Conservation (phyloP, 495 filamentous ascomycete genomes). For the Trichoderma erinaceum region DNA sequence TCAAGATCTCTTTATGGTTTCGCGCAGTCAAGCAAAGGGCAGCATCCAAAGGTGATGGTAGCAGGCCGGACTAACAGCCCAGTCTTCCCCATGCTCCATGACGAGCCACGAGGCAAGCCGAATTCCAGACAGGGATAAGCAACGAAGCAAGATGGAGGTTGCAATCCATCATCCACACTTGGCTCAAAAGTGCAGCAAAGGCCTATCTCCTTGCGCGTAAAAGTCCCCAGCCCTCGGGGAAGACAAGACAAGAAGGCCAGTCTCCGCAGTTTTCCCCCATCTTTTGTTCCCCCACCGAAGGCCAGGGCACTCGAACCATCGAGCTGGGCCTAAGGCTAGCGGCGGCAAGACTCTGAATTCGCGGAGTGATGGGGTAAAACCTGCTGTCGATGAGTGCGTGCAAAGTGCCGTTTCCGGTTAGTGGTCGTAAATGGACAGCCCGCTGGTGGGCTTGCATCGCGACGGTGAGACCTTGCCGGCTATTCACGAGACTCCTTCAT, state of each 20-base stretch:
- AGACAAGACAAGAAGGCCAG: background rate
- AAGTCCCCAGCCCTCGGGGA: background rate
- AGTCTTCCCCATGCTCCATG: background rate
- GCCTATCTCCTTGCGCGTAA: background rate
- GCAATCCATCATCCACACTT: background rate
- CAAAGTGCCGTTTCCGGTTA: constrained; percentile 1
- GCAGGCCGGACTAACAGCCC: background rate
- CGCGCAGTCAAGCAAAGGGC: background rate
- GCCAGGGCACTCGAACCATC: background rate
- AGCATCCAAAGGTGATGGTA: background rate
- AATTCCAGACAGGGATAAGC: background rate
- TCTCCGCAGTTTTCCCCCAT: constrained; percentile 10
- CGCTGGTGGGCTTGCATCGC: background rate
- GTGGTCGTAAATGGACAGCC: background rate
- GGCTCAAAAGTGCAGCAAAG: background rate
- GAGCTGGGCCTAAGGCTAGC: constrained; percentile 7
- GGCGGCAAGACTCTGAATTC: constrained; percentile 4
- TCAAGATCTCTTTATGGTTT: constrained; percentile 1
- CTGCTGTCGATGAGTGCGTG: background rate
- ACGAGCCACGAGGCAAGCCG: background rate
- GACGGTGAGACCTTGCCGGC: background rate
- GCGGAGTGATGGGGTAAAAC: background rate
- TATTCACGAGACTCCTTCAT: background rate
- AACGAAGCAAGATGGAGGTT: background rate
- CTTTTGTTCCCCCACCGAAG: background rate